phyloP scores from a whole-genome alignment of 768 basidiomycete species.

The Amanita subjunquillea region DNA sequence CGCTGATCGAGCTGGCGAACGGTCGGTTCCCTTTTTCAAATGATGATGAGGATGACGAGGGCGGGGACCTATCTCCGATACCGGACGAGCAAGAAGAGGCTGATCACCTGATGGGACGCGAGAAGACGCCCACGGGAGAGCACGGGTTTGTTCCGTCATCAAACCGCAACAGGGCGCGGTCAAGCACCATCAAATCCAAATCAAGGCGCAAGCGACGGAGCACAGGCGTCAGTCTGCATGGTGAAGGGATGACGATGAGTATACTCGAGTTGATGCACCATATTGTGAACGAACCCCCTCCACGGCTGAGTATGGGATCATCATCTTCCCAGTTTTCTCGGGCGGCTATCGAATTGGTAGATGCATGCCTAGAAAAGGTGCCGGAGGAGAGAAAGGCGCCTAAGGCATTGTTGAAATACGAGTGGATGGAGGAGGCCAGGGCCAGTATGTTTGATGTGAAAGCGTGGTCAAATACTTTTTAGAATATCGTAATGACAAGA shows the following conservation, averaged over 20 bases:
- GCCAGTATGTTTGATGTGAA: slow-evolving; percentile 59
- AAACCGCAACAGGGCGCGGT: neutral
- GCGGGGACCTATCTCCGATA: neutral
- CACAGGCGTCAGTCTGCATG: slow-evolving; percentile 86
- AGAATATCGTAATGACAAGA: neutral
- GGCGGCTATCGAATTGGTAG: slow-evolving; percentile 77
- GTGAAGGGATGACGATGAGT: slow-evolving; percentile 95
- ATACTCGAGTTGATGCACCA: slow-evolving; percentile 95
- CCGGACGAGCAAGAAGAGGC: neutral
- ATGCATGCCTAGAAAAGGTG: slow-evolving; percentile 86
- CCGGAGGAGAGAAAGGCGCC: slow-evolving; percentile 76
- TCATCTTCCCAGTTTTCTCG: slow-evolving; percentile 34
- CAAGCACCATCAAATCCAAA: slow-evolving; percentile 5
- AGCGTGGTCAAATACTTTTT: slow-evolving; percentile 73
- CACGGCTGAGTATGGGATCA: slow-evolving; percentile 66
- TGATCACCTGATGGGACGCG: neutral
- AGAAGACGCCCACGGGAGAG: slow-evolving; percentile 44
- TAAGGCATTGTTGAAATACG: slow-evolving; percentile 71
- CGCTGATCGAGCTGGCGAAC: slow-evolving; percentile 91
- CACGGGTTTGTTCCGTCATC: slow-evolving; percentile 9
- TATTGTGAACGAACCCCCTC: slow-evolving; percentile 98
- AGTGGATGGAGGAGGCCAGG: slow-evolving; percentile 63
- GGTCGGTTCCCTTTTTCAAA: slow-evolving; percentile 95
- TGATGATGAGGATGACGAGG: slow-evolving; percentile 56
- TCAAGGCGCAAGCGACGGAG: slow-evolving; percentile 66